Percentiles rank a stretch among this genome's conserved stretches.
These are phyloP conservation scores for Rhodotorula kratochvilovae DNA, from an alignment of 768 basidiomycete species.

Conservation along the genomic window DNA sequence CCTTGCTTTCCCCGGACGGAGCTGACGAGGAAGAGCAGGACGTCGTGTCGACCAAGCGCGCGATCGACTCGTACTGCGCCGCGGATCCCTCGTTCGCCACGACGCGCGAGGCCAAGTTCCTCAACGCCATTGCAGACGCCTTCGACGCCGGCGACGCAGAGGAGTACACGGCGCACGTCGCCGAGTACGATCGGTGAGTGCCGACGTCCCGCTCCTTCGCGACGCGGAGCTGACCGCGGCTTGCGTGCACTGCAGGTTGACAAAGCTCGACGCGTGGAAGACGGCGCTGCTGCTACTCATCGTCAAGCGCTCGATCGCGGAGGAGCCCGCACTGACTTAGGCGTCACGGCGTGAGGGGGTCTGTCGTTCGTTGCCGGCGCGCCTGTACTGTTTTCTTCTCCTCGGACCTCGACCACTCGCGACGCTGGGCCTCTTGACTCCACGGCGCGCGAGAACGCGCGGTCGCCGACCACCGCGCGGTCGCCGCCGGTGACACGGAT, in stretches of 20 bases:
- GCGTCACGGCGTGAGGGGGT: neutral
- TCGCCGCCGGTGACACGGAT: too few relatives aligned
- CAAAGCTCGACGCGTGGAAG: conserved; percentile 94
- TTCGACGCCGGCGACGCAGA: conserved; percentile 60
- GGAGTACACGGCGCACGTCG: conserved; percentile 28
- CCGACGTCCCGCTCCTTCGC: neutral
- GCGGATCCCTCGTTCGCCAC: conserved; percentile 79
- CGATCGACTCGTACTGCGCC: conserved; percentile 68
- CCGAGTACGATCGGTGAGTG: conserved; percentile 36
- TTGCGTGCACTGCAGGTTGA: conserved; percentile 58
- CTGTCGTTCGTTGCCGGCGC: neutral
- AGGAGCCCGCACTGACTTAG: conserved; percentile 53
- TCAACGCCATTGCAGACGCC: conserved; percentile 70
- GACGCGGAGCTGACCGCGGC: neutral
- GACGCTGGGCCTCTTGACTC: too few relatives aligned
- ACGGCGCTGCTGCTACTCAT: conserved; percentile 80
- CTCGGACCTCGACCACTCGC: too few relatives aligned
- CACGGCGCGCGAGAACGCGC: neutral
- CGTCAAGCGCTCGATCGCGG: conserved; percentile 75
- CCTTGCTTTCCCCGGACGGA: neutral
- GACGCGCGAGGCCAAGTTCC: conserved; percentile 88
- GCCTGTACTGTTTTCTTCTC: neutral
- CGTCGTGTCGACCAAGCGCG: conserved; percentile 72
- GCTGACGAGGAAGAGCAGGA: conserved; percentile 56
- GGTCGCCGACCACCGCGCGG: neutral